Evolutionary conservation across 2,329 filamentous ascomycete species (phyloP).

Genomic region (Talaromyces sp.): DNA sequence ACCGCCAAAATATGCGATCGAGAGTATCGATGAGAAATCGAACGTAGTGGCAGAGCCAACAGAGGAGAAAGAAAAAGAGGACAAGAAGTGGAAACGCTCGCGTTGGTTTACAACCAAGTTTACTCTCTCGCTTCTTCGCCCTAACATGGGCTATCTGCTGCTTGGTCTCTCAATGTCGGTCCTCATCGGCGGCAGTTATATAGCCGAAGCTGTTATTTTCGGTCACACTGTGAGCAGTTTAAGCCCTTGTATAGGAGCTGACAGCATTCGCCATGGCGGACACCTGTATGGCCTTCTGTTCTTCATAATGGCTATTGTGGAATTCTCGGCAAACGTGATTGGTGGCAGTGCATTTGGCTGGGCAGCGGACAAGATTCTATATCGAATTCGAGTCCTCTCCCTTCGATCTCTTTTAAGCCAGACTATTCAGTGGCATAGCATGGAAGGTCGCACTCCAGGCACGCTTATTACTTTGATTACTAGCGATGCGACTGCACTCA

Average conservation of each 20-base stretch:
- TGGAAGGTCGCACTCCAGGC: constrained; percentile 53
- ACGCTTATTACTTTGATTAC: constrained; percentile 60
- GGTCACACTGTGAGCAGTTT: constrained; percentile 50
- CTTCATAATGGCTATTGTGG: constrained; percentile 52
- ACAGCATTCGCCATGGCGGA: constrained; percentile 43
- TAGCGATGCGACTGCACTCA: constrained; percentile 58
- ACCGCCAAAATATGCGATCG: background rate
- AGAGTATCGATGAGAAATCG: constrained; percentile 14
- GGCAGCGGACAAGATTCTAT: constrained; percentile 56
- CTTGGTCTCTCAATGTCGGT: constrained; percentile 43
- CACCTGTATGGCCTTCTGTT: constrained; percentile 49
- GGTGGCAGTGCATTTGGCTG: constrained; percentile 51
- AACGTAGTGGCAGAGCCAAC: background rate
- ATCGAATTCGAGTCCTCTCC: constrained; percentile 54
- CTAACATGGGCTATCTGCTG: constrained; percentile 34
- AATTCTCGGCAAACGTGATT: constrained; percentile 53
- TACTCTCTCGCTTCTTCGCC: constrained; percentile 33
- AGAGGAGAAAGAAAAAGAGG: background rate
- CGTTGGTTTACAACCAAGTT: constrained; percentile 17
- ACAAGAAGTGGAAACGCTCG: constrained; percentile 11
- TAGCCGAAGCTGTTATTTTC: constrained; percentile 50
- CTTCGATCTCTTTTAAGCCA: constrained; percentile 58
- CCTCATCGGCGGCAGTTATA: constrained; percentile 51
- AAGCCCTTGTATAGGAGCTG: constrained; percentile 43
- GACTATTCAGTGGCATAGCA: constrained; percentile 62